These are phyloP conservation scores for Wilcoxina mikolae DNA, from an alignment of 495 filamentous ascomycete species.

Conservation along the genomic window DNA sequence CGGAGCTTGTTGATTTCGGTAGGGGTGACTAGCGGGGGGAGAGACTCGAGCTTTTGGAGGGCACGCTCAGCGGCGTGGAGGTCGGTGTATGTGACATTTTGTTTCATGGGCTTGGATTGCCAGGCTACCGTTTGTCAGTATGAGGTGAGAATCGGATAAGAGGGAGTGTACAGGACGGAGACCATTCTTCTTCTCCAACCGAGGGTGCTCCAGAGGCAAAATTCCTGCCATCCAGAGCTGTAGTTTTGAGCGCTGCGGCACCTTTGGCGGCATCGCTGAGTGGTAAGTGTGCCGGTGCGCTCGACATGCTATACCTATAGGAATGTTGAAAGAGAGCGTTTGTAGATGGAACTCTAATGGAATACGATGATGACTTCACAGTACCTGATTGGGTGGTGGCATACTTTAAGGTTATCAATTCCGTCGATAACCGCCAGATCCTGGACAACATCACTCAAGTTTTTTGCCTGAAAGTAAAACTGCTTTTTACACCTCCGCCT, in stretches of 20 bases:
- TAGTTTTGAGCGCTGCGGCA: slow-evolving; percentile 21
- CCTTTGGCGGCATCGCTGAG: slow-evolving; percentile 21
- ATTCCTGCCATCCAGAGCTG: slow-evolving; percentile 2
- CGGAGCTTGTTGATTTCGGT: slow-evolving; percentile 70
- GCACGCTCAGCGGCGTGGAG: slow-evolving; percentile 45
- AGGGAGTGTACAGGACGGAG: not conserved
- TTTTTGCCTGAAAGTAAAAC: too few relatives aligned
- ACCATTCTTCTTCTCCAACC: not conserved
- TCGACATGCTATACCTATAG: slow-evolving; percentile 13
- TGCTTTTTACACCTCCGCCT: too few relatives aligned
- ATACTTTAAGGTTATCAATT: too few relatives aligned
- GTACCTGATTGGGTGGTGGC: too few relatives aligned
- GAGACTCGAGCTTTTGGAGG: slow-evolving; percentile 51
- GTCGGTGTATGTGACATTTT: slow-evolving; percentile 71
- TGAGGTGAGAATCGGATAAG: not conserved
- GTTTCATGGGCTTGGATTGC: slow-evolving; percentile 81
- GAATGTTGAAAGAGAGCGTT: not conserved
- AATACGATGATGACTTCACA: too few relatives aligned
- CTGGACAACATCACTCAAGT: too few relatives aligned
- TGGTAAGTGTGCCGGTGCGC: slow-evolving; percentile 14
- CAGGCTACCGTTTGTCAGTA: slow-evolving; percentile 42
- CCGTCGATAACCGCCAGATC: too few relatives aligned
- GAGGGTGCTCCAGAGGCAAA: not conserved
- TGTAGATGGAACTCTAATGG: too few relatives aligned
- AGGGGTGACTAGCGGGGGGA: slow-evolving; percentile 84